These are phyloP conservation scores for Eutreptiella sp. DNA, from an alignment of 208 protist genomes.

Conservation along the genomic window DNA sequence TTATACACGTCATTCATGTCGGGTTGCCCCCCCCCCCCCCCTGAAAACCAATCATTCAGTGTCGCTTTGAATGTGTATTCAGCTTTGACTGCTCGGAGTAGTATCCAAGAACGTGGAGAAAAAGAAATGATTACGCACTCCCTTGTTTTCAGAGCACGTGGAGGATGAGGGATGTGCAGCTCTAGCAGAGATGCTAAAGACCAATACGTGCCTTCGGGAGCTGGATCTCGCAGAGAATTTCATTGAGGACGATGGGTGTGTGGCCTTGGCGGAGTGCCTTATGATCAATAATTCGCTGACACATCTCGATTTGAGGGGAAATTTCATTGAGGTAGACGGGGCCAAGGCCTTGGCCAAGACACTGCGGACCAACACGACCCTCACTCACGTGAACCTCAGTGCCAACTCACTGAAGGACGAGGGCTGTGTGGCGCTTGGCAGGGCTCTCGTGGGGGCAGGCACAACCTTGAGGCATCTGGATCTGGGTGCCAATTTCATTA, in stretches of 20 bases:
- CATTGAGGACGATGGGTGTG: slow-evolving; percentile 48
- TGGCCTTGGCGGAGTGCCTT: slow-evolving; percentile 50
- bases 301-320: slow-evolving; percentile 49
- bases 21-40: too few relatives aligned
- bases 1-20: too few relatives aligned
- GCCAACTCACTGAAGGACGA: slow-evolving; percentile 70
- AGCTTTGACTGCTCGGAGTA: too few relatives aligned
- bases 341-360: slow-evolving; percentile 64
- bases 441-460: slow-evolving; percentile 48
- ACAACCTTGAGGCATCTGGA: slow-evolving; percentile 67
- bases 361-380: slow-evolving; percentile 59
- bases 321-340: slow-evolving; percentile 53
- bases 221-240: slow-evolving; percentile 74
- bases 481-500: slow-evolving; percentile 63
- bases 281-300: slow-evolving; percentile 50
- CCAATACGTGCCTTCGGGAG: slow-evolving; percentile 49
- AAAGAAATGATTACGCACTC: too few relatives aligned
- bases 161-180: slow-evolving; percentile 51
- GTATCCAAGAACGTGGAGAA: too few relatives aligned
- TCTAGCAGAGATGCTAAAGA: slow-evolving; percentile 52
- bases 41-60: too few relatives aligned
- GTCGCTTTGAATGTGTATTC: too few relatives aligned
- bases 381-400: slow-evolving; percentile 68
- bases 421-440: slow-evolving; percentile 54
- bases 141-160: too few relatives aligned